Conservation (phyloP, 1,284 basidiomycete genomes). For the Naganishia liquefaciens region DNA sequence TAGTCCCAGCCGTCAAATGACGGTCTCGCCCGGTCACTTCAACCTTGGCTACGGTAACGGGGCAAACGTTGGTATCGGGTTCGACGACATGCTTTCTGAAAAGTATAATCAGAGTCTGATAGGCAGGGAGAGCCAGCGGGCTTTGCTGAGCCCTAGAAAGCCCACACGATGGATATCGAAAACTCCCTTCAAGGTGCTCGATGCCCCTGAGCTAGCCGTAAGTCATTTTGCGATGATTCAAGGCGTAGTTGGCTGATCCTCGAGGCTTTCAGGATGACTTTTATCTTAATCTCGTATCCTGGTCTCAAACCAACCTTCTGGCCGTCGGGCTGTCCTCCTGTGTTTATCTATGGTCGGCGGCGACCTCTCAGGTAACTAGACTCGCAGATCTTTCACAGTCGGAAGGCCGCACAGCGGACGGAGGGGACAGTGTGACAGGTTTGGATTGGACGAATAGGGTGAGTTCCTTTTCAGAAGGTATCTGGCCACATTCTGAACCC, state of each 20-base stretch:
- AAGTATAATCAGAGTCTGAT: conserved; percentile 90
- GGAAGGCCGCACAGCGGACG: conserved; percentile 28
- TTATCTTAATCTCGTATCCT: conserved; percentile 96
- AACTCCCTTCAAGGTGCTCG: conserved; percentile 95
- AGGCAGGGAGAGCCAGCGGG: conserved; percentile 73
- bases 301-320: conserved; percentile 91
- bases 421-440: conserved; percentile 71
- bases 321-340: conserved; percentile 89
- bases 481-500: not conserved
- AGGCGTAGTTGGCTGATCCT: conserved; percentile 10
- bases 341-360: conserved; percentile 94
- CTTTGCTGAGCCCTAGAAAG: conserved; percentile 83
- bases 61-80: conserved; percentile 37
- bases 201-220: conserved; percentile 86
- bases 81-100: conserved; percentile 68
- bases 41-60: conserved; percentile 29
- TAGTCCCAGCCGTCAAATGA: conserved; percentile 38
- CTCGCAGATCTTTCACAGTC: conserved; percentile 72
- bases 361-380: conserved; percentile 69
- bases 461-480: conserved; percentile 36
- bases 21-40: conserved; percentile 33
- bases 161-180: conserved; percentile 82
- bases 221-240: conserved; percentile 30
- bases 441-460: conserved; percentile 91
- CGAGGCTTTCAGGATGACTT: conserved; percentile 71